Evolutionary conservation across 2,329 filamentous ascomycete species (phyloP).

Genomic region (Aureobasidium sp.): DNA sequence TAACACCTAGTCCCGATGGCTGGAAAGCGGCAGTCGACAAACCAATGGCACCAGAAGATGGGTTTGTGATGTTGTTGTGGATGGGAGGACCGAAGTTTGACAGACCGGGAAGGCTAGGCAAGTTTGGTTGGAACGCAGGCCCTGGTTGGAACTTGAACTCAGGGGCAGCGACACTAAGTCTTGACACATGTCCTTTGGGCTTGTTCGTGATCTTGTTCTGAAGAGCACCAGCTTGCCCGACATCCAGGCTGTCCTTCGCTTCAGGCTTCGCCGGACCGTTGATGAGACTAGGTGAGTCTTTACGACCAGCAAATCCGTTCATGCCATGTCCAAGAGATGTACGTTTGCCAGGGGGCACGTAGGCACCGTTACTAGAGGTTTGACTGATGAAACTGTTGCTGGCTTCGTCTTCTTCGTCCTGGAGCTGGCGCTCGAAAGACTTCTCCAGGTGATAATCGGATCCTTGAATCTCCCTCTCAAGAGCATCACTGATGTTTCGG

Average conservation of each 20-base stretch:
- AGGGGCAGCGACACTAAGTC: slow-evolving; percentile 80
- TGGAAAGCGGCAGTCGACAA: slow-evolving; percentile 42
- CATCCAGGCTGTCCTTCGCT: neutral
- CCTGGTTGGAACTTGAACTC: slow-evolving; percentile 74
- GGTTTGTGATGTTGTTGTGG: slow-evolving; percentile 21
- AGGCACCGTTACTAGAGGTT: slow-evolving; percentile 1
- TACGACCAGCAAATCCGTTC: neutral
- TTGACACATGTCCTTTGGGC: slow-evolving; percentile 43
- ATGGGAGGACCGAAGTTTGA: neutral
- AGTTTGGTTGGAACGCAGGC: slow-evolving; percentile 36
- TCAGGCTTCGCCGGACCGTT: neutral
- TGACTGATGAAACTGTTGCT: slow-evolving; percentile 3
- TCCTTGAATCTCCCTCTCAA: slow-evolving; percentile 80
- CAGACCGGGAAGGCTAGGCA: slow-evolving; percentile 13
- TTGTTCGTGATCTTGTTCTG: slow-evolving; percentile 14
- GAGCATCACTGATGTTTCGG: slow-evolving; percentile 67
- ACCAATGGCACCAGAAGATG: slow-evolving; percentile 49
- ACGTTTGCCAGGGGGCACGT: slow-evolving; percentile 12
- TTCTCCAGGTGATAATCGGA: slow-evolving; percentile 63
- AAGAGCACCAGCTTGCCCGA: neutral
- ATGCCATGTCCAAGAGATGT: neutral
- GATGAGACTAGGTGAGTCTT: neutral
- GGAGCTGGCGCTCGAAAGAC: slow-evolving; percentile 48
- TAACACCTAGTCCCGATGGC: slow-evolving; percentile 21
- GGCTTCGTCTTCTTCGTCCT: slow-evolving; percentile 60